These are phyloP conservation scores for Crithidia sp. DNA, from an alignment of 208 protist genomes.

Conservation along the genomic window DNA sequence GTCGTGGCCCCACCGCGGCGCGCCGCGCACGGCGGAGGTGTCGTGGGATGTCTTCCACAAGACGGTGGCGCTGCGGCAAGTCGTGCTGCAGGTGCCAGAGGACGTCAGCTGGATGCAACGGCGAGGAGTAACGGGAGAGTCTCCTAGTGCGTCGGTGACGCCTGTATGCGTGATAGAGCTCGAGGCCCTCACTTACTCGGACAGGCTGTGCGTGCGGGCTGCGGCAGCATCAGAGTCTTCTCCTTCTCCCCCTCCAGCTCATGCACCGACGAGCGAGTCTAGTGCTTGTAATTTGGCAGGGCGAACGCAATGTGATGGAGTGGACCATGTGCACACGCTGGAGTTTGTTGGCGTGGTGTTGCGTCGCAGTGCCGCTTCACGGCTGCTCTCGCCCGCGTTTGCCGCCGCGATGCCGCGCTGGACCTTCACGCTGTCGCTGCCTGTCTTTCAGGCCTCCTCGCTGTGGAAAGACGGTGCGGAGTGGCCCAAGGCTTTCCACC, in stretches of 20 bases:
- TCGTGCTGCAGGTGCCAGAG: constrained; percentile 18
- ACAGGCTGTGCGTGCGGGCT: neutral
- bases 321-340: neutral
- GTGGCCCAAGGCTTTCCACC: constrained; percentile 18
- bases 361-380: neutral
- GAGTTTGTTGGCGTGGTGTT: neutral
- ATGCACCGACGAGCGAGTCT: too few relatives aligned
- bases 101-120: constrained; percentile 18
- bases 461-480: constrained; percentile 3
- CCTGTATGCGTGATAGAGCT: neutral
- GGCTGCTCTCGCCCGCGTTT: neutral
- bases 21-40: neutral
- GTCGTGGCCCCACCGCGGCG: constrained; percentile 11
- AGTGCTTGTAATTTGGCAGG: too few relatives aligned
- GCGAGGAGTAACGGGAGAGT: neutral
- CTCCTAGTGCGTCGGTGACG: neutral
- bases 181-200: constrained; percentile 1
- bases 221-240: neutral
- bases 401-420: constrained; percentile 1
- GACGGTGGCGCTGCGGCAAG: constrained; percentile 7
- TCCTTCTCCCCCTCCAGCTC: neutral
- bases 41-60: constrained; percentile 27
- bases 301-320: neutral
- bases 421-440: constrained; percentile 2
- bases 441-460: constrained; percentile 18